phyloP scores from a whole-genome alignment of 1,139 yeast species.

The Yamadazyma triangularis region DNA sequence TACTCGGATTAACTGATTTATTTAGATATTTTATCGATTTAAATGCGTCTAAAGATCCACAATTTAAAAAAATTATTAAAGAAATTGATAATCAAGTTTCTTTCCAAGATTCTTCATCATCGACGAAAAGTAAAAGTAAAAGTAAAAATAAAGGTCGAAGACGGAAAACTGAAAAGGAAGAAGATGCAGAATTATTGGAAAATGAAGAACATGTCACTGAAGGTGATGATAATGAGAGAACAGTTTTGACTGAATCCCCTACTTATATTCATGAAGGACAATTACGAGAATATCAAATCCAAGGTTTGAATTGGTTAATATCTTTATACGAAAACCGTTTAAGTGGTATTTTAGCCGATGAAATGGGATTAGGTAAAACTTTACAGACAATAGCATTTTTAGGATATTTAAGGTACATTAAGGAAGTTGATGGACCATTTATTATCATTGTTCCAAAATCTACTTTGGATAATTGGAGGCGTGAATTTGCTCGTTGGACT shows the following conservation, averaged over 20 bases:
- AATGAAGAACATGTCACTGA: constrained; percentile 57
- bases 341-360: constrained; percentile 46
- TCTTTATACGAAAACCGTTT: constrained; percentile 40
- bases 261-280: constrained; percentile 57
- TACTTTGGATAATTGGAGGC: constrained; percentile 90
- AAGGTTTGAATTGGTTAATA: constrained; percentile 46
- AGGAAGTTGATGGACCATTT: constrained; percentile 84
- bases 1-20: constrained; percentile 77
- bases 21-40: constrained; percentile 86
- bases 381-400: constrained; percentile 56
- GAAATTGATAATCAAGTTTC: constrained; percentile 37
- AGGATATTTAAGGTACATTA: constrained; percentile 78
- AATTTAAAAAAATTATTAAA: constrained; percentile 47
- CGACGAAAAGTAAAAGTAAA: constrained; percentile 15
- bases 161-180: constrained; percentile 84
- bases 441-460: constrained; percentile 92
- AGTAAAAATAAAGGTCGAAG: constrained; percentile 20
- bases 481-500: constrained; percentile 93
- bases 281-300: constrained; percentile 70
- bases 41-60: constrained; percentile 70
- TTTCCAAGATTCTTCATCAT: constrained; percentile 9
- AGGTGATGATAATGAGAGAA: constrained; percentile 43
- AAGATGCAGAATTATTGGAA: constrained; percentile 79
- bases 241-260: constrained; percentile 79
- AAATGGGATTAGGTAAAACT: constrained; percentile 49